A percentile compares a stretch with the other conserved stretches of the same genome.
phyloP scores from a whole-genome alignment of 108 stramenopile species.

The Licmophora abbreviata region DNA sequence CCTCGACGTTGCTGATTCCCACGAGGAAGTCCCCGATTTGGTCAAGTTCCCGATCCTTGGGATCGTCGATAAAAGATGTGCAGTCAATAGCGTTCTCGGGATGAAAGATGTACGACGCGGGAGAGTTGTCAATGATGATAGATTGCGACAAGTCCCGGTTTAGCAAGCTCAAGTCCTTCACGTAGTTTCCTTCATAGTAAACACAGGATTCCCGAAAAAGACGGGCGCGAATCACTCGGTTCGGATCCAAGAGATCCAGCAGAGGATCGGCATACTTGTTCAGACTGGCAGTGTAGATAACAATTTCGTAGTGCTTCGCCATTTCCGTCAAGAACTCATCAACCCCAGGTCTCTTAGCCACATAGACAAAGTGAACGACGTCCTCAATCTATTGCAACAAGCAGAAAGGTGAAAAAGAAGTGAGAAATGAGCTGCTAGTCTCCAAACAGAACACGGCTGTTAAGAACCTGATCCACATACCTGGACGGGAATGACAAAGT shows the following conservation, averaged over 20 bases:
- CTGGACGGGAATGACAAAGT: constrained; percentile 97
- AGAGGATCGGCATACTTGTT: constrained; percentile 98
- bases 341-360: constrained; percentile 94
- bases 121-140: constrained; percentile 98
- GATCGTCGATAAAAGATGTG: constrained; percentile 92
- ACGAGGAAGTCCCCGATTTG: constrained; percentile 88
- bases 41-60: constrained; percentile 86
- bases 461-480: constrained; percentile 32
- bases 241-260: constrained; percentile 89
- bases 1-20: constrained; percentile 64
- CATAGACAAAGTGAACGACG: constrained; percentile 95
- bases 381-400: constrained; percentile 81
- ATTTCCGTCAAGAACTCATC: constrained; percentile 93
- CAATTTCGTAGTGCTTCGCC: constrained; percentile 95
- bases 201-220: constrained; percentile 98
- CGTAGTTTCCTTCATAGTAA: constrained; percentile 95
- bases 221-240: constrained; percentile 71
- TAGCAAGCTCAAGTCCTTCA: constrained; percentile 89
- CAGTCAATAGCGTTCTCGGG: constrained; percentile 98
- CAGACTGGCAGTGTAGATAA: constrained; percentile 96
- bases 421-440: constrained; percentile 3
- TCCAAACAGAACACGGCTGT: not conserved
- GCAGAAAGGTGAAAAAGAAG: not conserved
- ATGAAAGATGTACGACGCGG: constrained; percentile 94
- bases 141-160: constrained; percentile 77